Evolutionary conservation across 129 eudicot species (phyloP).

Genomic region (Kitagawia praeruptora): DNA sequence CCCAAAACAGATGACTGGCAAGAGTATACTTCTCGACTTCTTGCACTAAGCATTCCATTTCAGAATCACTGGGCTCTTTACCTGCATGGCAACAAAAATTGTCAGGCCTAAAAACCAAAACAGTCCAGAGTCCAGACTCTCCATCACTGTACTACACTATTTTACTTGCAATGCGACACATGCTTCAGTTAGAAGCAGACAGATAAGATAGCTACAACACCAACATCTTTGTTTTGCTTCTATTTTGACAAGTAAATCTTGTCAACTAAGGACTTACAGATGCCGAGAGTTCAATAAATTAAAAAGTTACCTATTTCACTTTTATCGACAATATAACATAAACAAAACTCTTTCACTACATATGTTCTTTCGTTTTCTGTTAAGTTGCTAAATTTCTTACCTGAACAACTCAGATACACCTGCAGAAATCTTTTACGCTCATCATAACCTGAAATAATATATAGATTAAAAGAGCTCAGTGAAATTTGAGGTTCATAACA

Average conservation of each 20-base stretch:
- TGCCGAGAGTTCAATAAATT: background rate
- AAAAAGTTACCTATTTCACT: background rate
- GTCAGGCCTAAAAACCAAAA: slow-evolving; percentile 1
- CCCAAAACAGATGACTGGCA: slow-evolving; percentile 90
- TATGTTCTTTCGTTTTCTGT: background rate
- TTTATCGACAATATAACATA: no score
- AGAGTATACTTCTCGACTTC: slow-evolving; percentile 74
- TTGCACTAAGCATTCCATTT: slow-evolving; percentile 45
- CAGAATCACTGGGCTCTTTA: slow-evolving; percentile 34
- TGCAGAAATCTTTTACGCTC: slow-evolving; percentile 65
- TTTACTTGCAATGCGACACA: background rate
- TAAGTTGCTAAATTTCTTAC: slow-evolving; percentile 12
- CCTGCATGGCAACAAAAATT: slow-evolving; percentile 39
- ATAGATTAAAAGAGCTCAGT: background rate
- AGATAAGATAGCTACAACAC: background rate
- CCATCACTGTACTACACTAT: background rate
- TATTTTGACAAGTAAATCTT: background rate
- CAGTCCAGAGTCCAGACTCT: background rate
- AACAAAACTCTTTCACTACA: background rate
- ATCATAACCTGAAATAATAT: slow-evolving; percentile 32
- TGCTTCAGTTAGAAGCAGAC: background rate
- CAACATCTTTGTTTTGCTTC: background rate
- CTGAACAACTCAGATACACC: slow-evolving; percentile 53
- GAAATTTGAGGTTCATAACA: background rate
- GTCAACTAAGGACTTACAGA: background rate